A percentile compares a stretch with the other conserved stretches of the same genome.
These are phyloP conservation scores for Xylaria intraflava DNA, from an alignment of 495 filamentous ascomycete genomes.

Conservation along the genomic window DNA sequence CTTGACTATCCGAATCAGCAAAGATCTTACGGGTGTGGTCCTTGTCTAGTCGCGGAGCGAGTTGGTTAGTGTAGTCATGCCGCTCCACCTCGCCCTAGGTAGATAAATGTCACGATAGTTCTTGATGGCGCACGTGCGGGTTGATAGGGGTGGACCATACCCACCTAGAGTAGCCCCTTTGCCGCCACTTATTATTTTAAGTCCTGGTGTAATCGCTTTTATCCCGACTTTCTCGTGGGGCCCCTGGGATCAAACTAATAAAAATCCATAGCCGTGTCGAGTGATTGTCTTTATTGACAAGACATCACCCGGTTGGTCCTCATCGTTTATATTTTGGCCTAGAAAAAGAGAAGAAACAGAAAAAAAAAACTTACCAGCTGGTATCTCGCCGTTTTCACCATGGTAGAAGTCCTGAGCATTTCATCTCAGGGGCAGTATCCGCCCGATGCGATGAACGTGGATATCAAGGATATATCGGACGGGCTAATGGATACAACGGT, in stretches of 20 bases:
- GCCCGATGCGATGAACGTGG: constrained; percentile 1
- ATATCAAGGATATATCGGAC: constrained; percentile 1
- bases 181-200: not conserved
- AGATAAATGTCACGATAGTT: constrained; percentile 12
- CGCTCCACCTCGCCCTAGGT: constrained; percentile 8
- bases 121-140: not conserved
- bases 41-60: not conserved
- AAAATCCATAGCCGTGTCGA: not conserved
- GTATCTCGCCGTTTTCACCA: not conserved
- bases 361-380: not conserved
- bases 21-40: not conserved
- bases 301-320: not conserved
- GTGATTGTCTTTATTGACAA: not conserved
- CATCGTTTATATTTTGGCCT: not conserved
- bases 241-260: not conserved
- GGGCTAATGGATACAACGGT: not conserved
- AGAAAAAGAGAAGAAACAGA: not conserved
- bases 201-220: no score
- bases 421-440: constrained; percentile 3
- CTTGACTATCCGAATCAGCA: constrained; percentile 1
- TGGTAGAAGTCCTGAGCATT: constrained; percentile 9
- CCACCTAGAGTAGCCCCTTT: constrained; percentile 1
- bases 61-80: constrained; percentile 6
- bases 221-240: not conserved
- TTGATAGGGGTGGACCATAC: constrained; percentile 13